Base-by-base conservation (phyloP, 495 filamentous ascomycete genomes). In the Penicillium riverlandense region DNA sequence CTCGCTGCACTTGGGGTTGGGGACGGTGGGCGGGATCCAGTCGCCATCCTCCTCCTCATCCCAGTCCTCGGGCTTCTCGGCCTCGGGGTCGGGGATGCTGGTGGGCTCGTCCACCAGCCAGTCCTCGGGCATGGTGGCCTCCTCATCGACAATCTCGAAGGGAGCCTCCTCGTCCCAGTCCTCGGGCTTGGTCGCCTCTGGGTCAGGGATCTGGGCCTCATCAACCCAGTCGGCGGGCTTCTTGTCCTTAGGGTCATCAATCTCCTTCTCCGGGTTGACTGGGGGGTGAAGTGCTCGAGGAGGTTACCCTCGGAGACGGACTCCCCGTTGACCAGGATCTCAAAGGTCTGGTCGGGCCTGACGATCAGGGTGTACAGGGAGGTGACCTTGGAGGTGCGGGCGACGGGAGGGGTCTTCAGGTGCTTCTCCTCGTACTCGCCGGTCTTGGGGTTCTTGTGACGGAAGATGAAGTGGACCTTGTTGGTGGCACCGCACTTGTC, bases 341-440 rank as follows among this genome's bases (percentile, higher is more conserved):
- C 76, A 66, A 83, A 96, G 53, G 87, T 87, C 76, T 99, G 91
- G 75, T 99, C 89, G 53, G 90, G 88, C 57, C 88, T 86, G 59
- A 99, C 85, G 50, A 96, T 87, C 49, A 99, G 77, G 38, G 94
- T 97, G 76, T 99, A 99, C 37, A 99, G 80, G 53, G 90, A 82
- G 42, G 88, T 85, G 50, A 84, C 81, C 81, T 96, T 96, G 71
- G 78, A 77, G 63, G 91, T 94, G 57, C 82, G 83, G 59, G 91
- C 90, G 40, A 82, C 71, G 35, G 94, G 89, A 34, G 92, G 82
- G 55, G 78, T 76, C 65, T 79, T 85, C 42, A 97, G 78, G 73
- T 99, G 94, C 82, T 99, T 99, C 85, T 99, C 94, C 79, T 97
- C 92, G 57, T 99, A 99, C 69, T 96, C 91, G 68, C 92, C 90